Conservation (phyloP, 1,139 yeast genomes). For the Sugiyamaella japonica region DNA sequence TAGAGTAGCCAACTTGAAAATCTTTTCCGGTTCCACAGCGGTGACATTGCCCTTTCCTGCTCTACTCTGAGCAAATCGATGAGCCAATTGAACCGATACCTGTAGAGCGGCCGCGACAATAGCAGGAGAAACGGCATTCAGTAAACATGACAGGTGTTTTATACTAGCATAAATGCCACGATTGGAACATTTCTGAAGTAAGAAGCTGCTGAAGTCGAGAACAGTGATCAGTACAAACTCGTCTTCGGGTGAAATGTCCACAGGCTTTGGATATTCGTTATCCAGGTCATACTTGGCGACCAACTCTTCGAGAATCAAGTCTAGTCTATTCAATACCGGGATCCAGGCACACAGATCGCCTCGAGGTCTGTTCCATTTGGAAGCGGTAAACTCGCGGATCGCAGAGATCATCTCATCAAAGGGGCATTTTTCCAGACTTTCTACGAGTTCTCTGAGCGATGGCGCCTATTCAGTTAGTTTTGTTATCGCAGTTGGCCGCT, state of each 20-base stretch:
- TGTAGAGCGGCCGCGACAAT: slow-evolving; percentile 64
- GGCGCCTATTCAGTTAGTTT: slow-evolving; percentile 39
- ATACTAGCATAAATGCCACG: slow-evolving; percentile 66
- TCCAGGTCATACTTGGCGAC: slow-evolving; percentile 57
- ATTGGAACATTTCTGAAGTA: slow-evolving; percentile 70
- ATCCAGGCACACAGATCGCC: slow-evolving; percentile 81
- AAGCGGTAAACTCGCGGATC: slow-evolving; percentile 38
- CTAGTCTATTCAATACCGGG: slow-evolving; percentile 71
- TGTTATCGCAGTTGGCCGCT: too few species aligned
- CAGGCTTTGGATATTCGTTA: slow-evolving; percentile 48
- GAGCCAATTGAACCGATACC: slow-evolving; percentile 62
- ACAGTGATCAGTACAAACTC: slow-evolving; percentile 52
- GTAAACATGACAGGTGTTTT: slow-evolving; percentile 59
- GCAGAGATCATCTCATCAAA: slow-evolving; percentile 41
- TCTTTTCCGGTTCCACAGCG: slow-evolving; percentile 33
- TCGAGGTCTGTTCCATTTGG: slow-evolving; percentile 62
- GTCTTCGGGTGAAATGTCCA: slow-evolving; percentile 50
- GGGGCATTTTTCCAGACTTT: slow-evolving; percentile 41
- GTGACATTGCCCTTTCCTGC: slow-evolving; percentile 46
- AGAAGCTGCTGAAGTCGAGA: slow-evolving; percentile 59
- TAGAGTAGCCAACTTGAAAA: slow-evolving; percentile 36
- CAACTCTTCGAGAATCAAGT: slow-evolving; percentile 57
- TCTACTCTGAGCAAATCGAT: slow-evolving; percentile 52
- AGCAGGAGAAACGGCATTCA: slow-evolving; percentile 60
- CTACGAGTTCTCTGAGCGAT: slow-evolving; percentile 46